Base-by-base conservation (phyloP, 768 basidiomycete species). In the Rhodotorula sphaerocarpa region DNA sequence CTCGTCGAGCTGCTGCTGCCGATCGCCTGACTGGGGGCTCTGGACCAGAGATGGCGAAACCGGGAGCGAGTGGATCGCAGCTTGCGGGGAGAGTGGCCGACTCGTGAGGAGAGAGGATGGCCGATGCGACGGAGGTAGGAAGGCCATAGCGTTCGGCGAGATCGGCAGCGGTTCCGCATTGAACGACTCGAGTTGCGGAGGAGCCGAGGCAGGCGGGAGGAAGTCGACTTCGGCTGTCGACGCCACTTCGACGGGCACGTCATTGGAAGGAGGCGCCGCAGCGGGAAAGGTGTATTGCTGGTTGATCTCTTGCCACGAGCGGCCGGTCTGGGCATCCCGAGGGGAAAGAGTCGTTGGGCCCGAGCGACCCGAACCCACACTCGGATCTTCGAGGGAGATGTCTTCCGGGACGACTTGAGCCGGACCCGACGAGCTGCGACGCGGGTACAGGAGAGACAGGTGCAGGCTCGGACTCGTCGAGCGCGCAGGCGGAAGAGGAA, bases 101-200 rank as follows among this genome's bases (percentile, higher is more conserved):
- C n/a, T n/a, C n/a, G n/a, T n/a, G n/a, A n/a, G n/a, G n/a, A n/a
- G n/a, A n/a, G n/a, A n/a, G n/a, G n/a, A n/a, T n/a, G n/a, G n/a
- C n/a, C 43, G 43, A n/a, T n/a, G 43, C 10, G 12, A 11, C 11
- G 23, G 21, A 44, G 43, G 43, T 7, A 20, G 12, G 50, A 59
- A 52, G 7, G 50, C 33, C 6, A 27, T 15, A 7, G 31, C 33
- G 43, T 45, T 15, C 1, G 61, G 55, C n/a, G 61, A 63, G 41
- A 50, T 0, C 1, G 46, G 57, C 7, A 53, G 27, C 7, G 56
- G 39, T 2, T 39, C 18, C 36, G 25, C 3, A 3, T 30, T 46
- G 52, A 64, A 64, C 2, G 63, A 55, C 39, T 59, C 63, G 52
- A 64, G 55, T 3, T 64, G 52, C 7, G 63, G 63, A 3, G 63